A percentile compares a stretch with the other conserved stretches of the same genome.
These are phyloP conservation scores for Microbotryum silenes-acaulis DNA, from an alignment of 1,284 basidiomycete genomes.

Conservation along the genomic window DNA sequence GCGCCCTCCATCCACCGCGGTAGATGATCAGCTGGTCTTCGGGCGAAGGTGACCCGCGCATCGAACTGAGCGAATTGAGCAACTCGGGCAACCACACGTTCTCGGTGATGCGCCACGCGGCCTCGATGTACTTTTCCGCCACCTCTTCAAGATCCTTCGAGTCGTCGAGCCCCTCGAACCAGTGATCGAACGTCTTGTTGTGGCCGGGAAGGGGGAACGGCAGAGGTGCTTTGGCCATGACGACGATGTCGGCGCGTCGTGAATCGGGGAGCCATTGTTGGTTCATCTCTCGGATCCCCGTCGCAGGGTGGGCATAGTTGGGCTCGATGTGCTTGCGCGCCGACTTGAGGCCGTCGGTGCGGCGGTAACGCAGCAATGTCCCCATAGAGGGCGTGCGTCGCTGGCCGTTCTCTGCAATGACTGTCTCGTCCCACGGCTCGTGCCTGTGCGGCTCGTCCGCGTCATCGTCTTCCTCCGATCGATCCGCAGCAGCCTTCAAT, in stretches of 20 bases:
- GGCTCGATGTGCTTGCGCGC: conserved; percentile 15
- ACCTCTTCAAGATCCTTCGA: conserved; percentile 1
- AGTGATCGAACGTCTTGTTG: conserved; percentile 14
- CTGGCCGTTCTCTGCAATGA: no score
- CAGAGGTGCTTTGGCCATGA: conserved; percentile 34
- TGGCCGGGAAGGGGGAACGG: conserved; percentile 26
- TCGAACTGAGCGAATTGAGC: conserved; percentile 28
- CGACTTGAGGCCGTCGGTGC: conserved; percentile 34
- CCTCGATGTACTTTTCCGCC: conserved; percentile 16
- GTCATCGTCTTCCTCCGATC: background rate
- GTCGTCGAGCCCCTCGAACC: conserved; percentile 1
- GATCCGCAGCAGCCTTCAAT: background rate
- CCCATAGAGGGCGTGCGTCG: conserved; percentile 5
- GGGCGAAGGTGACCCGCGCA: conserved; percentile 25
- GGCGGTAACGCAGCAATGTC: conserved; percentile 36
- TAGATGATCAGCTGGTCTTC: conserved; percentile 33
- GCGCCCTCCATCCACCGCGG: conserved; percentile 35
- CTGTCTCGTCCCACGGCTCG: no score
- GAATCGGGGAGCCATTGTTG: conserved; percentile 35
- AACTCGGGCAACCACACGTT: conserved; percentile 34
- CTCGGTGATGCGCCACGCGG: conserved; percentile 13
- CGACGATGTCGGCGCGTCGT: conserved; percentile 33
- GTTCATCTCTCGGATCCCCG: conserved; percentile 35
- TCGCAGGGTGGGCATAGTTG: conserved; percentile 28
- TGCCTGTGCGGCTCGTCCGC: background rate